These are phyloP conservation scores for Sporothrix curviconia DNA, from an alignment of 2,329 filamentous ascomycete species.

Conservation along the genomic window DNA sequence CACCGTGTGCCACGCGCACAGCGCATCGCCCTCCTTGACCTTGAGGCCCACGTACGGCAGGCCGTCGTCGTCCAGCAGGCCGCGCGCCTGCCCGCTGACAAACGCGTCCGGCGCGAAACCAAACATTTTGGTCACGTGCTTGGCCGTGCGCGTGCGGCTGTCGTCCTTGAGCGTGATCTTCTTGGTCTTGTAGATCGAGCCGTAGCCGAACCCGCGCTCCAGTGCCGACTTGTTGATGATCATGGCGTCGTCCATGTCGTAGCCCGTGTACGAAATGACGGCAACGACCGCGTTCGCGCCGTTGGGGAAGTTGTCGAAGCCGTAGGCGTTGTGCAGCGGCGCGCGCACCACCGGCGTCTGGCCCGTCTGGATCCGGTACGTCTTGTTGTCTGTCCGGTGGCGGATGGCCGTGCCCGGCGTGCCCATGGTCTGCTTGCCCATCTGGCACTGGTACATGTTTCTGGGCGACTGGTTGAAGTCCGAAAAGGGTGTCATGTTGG, in stretches of 20 bases:
- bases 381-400: constrained; percentile 94
- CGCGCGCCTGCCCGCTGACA: constrained; percentile 63
- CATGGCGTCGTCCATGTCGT: constrained; percentile 99
- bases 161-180: constrained; percentile 81
- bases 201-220: constrained; percentile 91
- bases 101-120: constrained; percentile 78
- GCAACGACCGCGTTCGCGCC: constrained; percentile 93
- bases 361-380: constrained; percentile 88
- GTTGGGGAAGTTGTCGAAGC: constrained; percentile 96
- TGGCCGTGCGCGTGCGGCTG: constrained; percentile 57
- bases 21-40: constrained; percentile 71
- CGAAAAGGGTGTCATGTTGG: constrained; percentile 98
- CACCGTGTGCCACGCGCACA: constrained; percentile 87
- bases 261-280: constrained; percentile 97
- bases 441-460: constrained; percentile 99
- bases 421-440: constrained; percentile 99
- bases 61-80: constrained; percentile 78
- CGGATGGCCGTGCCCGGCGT: constrained; percentile 79
- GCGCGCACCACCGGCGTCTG: constrained; percentile 91
- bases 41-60: constrained; percentile 73
- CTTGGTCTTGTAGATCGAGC: constrained; percentile 97
- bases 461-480: constrained; percentile 97
- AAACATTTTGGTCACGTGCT: constrained; percentile 73
- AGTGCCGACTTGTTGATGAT: constrained; percentile 97
- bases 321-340: constrained; percentile 91